phyloP scores from a whole-genome alignment of 768 basidiomycete genomes.

The Auriscalpium microsporum region DNA sequence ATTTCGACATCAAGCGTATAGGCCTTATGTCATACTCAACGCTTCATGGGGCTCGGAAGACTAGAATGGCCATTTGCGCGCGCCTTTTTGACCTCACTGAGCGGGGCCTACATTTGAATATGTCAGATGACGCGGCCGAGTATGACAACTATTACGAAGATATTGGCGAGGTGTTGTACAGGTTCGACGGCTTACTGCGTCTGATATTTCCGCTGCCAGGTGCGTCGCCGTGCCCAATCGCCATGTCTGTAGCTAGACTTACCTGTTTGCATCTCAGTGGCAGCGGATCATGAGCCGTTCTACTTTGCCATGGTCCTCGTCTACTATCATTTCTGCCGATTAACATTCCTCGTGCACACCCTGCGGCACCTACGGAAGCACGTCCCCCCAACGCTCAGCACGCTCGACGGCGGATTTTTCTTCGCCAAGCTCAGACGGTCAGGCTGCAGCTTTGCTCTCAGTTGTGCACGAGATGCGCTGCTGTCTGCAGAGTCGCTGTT shows the following conservation, averaged over 20 bases:
- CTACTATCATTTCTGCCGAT: constrained; percentile 32
- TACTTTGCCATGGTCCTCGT: constrained; percentile 34
- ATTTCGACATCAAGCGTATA: not conserved
- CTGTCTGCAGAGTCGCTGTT: constrained; percentile 30
- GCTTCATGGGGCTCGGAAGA: constrained; percentile 5
- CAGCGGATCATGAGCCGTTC: constrained; percentile 33
- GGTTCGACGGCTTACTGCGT: constrained; percentile 12
- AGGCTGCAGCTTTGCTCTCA: constrained; percentile 20
- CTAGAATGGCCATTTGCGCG: constrained; percentile 6
- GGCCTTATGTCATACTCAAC: constrained; percentile 7
- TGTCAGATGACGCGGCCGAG: constrained; percentile 4
- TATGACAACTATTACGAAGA: constrained; percentile 9
- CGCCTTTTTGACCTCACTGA: constrained; percentile 12
- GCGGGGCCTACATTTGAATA: constrained; percentile 4
- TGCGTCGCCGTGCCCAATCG: not conserved
- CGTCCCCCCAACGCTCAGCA: not conserved
- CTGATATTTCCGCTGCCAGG: constrained; percentile 10
- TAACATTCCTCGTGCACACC: constrained; percentile 31
- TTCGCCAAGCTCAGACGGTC: constrained; percentile 3
- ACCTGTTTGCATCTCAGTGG: constrained; percentile 24
- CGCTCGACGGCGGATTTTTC: not conserved
- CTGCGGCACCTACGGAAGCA: constrained; percentile 19
- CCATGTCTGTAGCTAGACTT: constrained; percentile 13
- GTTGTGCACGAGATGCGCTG: constrained; percentile 33
- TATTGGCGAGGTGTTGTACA: constrained; percentile 7